Evolutionary conservation across 768 basidiomycete species (phyloP), one percentile per base, ranked within the genome.

Genomic region (Flagelloscypha sp.): DNA sequence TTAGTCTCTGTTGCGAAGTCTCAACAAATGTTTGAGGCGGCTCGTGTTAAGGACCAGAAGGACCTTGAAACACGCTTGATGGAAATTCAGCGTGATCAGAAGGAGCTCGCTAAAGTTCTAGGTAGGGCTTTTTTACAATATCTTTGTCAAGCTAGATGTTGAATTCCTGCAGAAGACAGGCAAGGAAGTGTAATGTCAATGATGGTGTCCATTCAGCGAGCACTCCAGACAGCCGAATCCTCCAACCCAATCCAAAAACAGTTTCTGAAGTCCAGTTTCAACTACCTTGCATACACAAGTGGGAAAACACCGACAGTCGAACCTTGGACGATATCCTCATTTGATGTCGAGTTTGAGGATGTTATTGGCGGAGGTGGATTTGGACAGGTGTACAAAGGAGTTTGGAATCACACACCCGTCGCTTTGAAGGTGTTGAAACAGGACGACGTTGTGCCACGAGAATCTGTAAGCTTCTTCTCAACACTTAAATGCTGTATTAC

Each of bases 301-400:
- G 47, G 49, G 9, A 25, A 36, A 38, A 37, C 29, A 5, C 46
- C 42, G 3, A 39, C 49, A 9, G 5, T 41, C 11, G 34, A 30
- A 15, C 37, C 38, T 13, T 56, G 53, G 53, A 45, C 45, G 5
- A 48, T 56, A 24, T 49, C 48, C 19, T 36, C 48, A 3, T 48
- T 52, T 24, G 54, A 56, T 12, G 49, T 56, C 15, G 52, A 53
- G 3, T 35, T 48, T 28, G 48, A 47, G 5, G 37, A 35, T 6
- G 30, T 39, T 27, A 53, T 55, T 27, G 55, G 53, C 4, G 17
- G 22, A 27, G 35, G 35, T 6, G 10, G 35, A 24, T 44, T 42
- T 34, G 44, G 43, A 15, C 30, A 39, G 9, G 43, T 45, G 7
- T 44, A 24, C 27, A 38, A 38, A n/a, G 44, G 43, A 9, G 38